These are phyloP conservation scores for Asclepias syriaca DNA, from an alignment of 257 asterid genomes.

Conservation along the genomic window DNA sequence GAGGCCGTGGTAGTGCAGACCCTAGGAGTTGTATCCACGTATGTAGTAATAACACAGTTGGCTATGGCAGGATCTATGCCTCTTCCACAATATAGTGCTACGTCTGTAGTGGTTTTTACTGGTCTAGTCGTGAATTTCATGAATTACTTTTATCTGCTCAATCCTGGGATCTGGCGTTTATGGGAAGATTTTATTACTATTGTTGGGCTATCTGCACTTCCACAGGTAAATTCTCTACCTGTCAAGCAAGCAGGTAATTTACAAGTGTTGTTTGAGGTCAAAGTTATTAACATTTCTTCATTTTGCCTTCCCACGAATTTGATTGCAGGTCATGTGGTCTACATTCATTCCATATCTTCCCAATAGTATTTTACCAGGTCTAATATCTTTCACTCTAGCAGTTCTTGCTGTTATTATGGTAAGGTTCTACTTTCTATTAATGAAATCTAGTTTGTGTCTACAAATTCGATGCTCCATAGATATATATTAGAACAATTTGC, in stretches of 20 bases:
- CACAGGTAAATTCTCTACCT: conserved; percentile 54
- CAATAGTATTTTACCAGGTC: conserved; percentile 75
- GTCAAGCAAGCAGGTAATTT: background rate
- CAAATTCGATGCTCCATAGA: background rate
- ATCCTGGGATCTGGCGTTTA: conserved; percentile 58
- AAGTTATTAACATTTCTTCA: background rate
- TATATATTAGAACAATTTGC: conserved; percentile 4
- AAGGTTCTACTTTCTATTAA: conserved; percentile 18
- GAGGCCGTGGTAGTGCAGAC: conserved; percentile 87
- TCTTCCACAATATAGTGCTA: conserved; percentile 68
- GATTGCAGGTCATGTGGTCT: conserved; percentile 92
- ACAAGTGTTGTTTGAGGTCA: background rate
- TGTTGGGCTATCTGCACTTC: conserved; percentile 80
- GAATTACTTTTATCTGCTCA: conserved; percentile 65
- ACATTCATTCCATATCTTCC: conserved; percentile 89
- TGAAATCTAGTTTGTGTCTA: background rate
- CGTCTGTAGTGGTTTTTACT: conserved; percentile 65
- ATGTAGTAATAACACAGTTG: conserved; percentile 76
- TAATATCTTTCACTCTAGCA: conserved; percentile 47
- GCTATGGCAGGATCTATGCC: conserved; percentile 98
- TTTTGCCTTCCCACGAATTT: conserved; percentile 14
- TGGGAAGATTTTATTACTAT: conserved; percentile 95
- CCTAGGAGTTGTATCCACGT: conserved; percentile 73
- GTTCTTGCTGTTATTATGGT: conserved; percentile 65
- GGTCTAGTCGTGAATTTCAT: conserved; percentile 68